Base-by-base conservation (phyloP, 768 basidiomycete genomes). In the Mycena maculata region DNA sequence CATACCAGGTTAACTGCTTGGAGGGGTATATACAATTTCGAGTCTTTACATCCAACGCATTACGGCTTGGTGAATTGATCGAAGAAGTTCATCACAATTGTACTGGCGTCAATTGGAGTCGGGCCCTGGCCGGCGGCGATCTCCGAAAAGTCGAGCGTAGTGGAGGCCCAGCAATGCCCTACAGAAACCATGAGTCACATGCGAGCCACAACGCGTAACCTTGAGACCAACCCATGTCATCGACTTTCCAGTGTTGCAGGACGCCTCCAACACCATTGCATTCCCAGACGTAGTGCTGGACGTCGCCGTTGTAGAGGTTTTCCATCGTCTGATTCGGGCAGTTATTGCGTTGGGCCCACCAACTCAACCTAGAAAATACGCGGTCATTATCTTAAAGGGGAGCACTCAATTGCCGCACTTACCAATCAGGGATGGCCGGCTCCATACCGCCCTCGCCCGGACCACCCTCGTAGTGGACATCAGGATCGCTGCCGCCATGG, bases 111-210 rank as follows among this genome's bases (percentile, higher is more conserved):
- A 22, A 69, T 69, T 13, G 56, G 63, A 2, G 63, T 65, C 12
- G 68, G 55, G 16, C 68, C 68, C 38, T 69, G 36, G 22, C 57
- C 57, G 2, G 68, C 68, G 0, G 63, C 68, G 58, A 69, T 54
- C 28, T 65, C 33, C 6, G 68, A 50, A 22, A 69, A 56, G 57
- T 69, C 48, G 41, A 65, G 50, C 13, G 56, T 45, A 20, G 68
- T 69, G 20, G 63, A 64, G 13, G 68, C 52, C 68, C 68, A 69
- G 59, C 56, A 59, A 31, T 69, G 68, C 16, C 39, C 66, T 63
- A 30, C 50, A 16, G 23, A n/a, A 13, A 10, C 7, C 4, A n/a
- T n/a, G n/a, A n/a, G n/a, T n/a, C n/a, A n/a, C n/a, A n/a, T n/a
- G n/a, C n/a, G n/a, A n/a, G n/a, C n/a, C n/a, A n/a, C 13, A 31